Evolutionary conservation across 305 asterid genomes (phyloP).

Genomic region (Solanum hybrid): DNA sequence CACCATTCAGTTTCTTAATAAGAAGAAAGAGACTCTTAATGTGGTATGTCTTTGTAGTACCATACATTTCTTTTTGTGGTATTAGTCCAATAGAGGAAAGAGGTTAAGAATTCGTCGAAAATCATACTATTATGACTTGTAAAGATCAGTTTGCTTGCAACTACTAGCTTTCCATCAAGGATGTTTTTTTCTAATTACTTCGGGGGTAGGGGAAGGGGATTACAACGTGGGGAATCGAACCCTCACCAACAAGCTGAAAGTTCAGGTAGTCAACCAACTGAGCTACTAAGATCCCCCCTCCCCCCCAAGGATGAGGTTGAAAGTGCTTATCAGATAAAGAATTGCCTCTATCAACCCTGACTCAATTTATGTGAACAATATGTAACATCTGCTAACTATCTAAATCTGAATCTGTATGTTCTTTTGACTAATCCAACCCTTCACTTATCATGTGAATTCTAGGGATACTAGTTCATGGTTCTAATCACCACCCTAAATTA

Average conservation of each 20-base stretch:
- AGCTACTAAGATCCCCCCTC: background rate
- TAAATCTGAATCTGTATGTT: background rate
- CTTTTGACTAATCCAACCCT: background rate
- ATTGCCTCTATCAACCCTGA: background rate
- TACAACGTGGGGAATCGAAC: background rate
- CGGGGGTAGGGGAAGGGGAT: background rate
- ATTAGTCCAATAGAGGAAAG: conserved; percentile 1
- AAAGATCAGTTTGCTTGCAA: background rate
- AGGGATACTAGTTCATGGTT: background rate
- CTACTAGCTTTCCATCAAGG: background rate
- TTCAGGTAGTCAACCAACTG: background rate
- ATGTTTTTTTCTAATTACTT: background rate
- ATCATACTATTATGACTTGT: background rate
- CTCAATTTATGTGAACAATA: background rate
- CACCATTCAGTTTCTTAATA: conserved; percentile 94
- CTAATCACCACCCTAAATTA: background rate
- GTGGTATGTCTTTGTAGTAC: conserved; percentile 39
- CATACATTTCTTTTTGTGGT: background rate
- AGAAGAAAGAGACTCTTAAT: conserved; percentile 71
- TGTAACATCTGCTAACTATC: background rate
- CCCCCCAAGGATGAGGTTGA: background rate
- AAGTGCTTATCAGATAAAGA: background rate
- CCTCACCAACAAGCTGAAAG: background rate
- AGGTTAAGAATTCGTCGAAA: background rate
- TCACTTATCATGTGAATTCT: background rate